These are phyloP conservation scores for Halophytophthora polymorphica DNA, from an alignment of 352 stramenopile genomes.

Conservation along the genomic window DNA sequence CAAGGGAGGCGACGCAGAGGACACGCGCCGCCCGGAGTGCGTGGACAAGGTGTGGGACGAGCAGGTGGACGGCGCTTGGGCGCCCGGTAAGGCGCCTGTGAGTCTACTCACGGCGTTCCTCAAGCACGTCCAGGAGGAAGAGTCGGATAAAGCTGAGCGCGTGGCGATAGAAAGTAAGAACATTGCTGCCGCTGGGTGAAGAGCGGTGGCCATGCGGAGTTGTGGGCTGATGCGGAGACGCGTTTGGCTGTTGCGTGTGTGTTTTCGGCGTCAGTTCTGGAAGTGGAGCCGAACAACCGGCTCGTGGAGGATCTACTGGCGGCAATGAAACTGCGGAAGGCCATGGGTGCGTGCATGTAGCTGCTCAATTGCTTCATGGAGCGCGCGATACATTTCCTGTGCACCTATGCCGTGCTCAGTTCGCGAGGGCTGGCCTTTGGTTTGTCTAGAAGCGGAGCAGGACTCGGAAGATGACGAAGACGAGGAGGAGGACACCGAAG, in stretches of 20 bases:
- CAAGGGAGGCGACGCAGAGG: conserved; percentile 10
- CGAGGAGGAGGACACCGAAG: conserved; percentile 54
- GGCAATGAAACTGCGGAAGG: conserved; percentile 58
- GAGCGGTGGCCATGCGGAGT: neutral
- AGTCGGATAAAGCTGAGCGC: conserved; percentile 48
- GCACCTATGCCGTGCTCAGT: too few species aligned
- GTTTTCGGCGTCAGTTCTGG: conserved; percentile 36
- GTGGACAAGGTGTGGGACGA: conserved; percentile 62
- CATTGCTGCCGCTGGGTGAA: neutral
- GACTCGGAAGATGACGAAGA: conserved; percentile 24
- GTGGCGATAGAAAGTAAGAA: conserved; percentile 45
- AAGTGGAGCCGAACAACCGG: conserved; percentile 52
- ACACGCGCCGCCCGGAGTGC: conserved; percentile 33
- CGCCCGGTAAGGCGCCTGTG: conserved; percentile 53
- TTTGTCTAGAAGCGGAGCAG: conserved; percentile 24
- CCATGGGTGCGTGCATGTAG: conserved; percentile 29
- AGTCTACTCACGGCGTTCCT: conserved; percentile 54
- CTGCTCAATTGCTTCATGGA: neutral
- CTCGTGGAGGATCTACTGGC: conserved; percentile 63
- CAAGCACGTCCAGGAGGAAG: conserved; percentile 49
- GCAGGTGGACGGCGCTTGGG: conserved; percentile 60
- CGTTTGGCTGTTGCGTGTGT: neutral
- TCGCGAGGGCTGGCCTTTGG: neutral
- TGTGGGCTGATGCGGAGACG: neutral
- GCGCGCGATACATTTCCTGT: neutral